phyloP scores from a whole-genome alignment of 2,329 filamentous ascomycete species.

The Aureobasidium namibiae region DNA sequence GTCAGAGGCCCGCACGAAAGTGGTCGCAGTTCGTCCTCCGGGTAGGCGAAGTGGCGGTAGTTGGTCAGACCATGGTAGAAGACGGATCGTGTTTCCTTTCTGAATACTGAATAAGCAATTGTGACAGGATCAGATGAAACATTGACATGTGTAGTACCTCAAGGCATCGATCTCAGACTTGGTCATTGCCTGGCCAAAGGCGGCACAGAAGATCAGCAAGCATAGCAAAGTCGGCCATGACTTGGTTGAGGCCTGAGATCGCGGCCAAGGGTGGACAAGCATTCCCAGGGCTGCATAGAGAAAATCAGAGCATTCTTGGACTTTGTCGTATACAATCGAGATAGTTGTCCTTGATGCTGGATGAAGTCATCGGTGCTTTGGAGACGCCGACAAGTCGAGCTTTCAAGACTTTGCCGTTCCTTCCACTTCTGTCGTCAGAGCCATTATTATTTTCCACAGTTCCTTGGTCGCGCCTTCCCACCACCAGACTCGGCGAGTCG shows the following conservation, averaged over 20 bases:
- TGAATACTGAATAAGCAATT: slow-evolving; percentile 14
- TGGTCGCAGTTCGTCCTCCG: slow-evolving; percentile 89
- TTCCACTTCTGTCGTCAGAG: not conserved
- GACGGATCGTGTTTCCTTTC: slow-evolving; percentile 54
- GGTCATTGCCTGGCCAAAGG: slow-evolving; percentile 35
- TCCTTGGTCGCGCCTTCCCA: not conserved
- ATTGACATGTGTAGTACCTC: slow-evolving; percentile 22
- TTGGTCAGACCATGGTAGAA: slow-evolving; percentile 97
- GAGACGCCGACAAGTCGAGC: not conserved
- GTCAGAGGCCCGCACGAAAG: slow-evolving; percentile 77
- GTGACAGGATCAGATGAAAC: not conserved
- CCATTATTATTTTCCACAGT: not conserved
- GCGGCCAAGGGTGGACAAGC: slow-evolving; percentile 4
- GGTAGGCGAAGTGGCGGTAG: slow-evolving; percentile 90
- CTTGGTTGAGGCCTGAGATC: not conserved
- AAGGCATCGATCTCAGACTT: slow-evolving; percentile 33
- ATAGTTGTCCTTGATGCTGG: not conserved
- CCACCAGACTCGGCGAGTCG: not conserved
- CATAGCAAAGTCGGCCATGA: not conserved
- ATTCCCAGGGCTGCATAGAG: slow-evolving; percentile 7
- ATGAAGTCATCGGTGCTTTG: slow-evolving; percentile 8
- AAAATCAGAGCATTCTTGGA: slow-evolving; percentile 19
- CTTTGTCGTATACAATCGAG: not conserved
- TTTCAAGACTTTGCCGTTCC: slow-evolving; percentile 1
- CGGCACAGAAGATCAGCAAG: slow-evolving; percentile 14